Evolutionary conservation across 352 stramenopile species (phyloP), one percentile per base, ranked within the genome.

Genomic region (Phytophthora pisi): DNA sequence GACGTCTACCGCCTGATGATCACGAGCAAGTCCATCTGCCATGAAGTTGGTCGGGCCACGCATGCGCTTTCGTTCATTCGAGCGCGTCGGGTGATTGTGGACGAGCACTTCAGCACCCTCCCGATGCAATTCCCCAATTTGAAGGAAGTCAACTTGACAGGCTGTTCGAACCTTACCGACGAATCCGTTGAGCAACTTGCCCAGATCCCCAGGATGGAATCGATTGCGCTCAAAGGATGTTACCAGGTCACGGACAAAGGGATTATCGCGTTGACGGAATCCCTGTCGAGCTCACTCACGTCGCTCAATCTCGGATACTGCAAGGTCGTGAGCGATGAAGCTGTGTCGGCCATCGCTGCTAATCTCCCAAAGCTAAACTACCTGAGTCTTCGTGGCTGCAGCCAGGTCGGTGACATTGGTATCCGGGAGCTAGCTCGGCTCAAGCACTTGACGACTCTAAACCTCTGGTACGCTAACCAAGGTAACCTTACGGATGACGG

Each of bases 401-500:
- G 72, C 6, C 77, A 82, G 36, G 75, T 92, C 47, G 78, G 79
- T 0, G 84, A 92, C 53, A 61, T 57, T 1, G 84, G 82, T 10
- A 85, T 91, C 59, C 70, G 55, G 16, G 65, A 79, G 6, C 70
- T 92, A 23, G 52, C 71, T 15, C 66, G 57, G 16, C 64, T 92
- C 5, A 45, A 55, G 26, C 58, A 77, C 16, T 61, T 92, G 13
- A 61, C 76, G 55, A 85, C 72, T 18, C 81, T 94, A 38, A 92
- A 92, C 18, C 60, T 94, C 4, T 94, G 84, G 86, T 94, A 94
- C 68, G 92, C 84, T 71, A 86, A 89, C 59, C 86, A 94, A 77
- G 86, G 84, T 0, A 70, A 88, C 50, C 73, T 94, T 24, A 92
- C 84, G 0, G 86, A 94, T 59, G 71, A 30, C 2, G 84, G 83